Base-by-base conservation (phyloP, 192 early-diverging fungal genomes). In the Podila minutissima region DNA sequence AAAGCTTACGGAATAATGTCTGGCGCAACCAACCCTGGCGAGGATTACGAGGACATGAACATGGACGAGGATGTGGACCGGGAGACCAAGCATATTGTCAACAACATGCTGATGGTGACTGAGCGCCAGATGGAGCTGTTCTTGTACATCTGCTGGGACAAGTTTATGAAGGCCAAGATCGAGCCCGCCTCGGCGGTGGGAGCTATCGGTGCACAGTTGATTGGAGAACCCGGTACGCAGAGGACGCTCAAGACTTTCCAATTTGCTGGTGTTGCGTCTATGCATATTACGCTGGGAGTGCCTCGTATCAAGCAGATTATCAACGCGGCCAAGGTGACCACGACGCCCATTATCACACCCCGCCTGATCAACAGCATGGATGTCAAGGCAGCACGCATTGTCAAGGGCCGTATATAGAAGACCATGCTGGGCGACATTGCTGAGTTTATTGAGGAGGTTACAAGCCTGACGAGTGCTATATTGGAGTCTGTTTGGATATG, bases 221-320 rank as follows among this genome's bases (percentile, higher is more conserved):
- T 99, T 74, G 98, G 98, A 69, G 98, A 99, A 74, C 98, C 98
- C 17, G 97, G 97, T 59, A 99, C 98, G 5, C 98, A 99, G 79
- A 99, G 99, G 98, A 99, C 98, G 65, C 84, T 99, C 64, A 98
- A 98, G 86, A 97, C 98, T 83, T 99, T 99, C 94, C 98, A 99
- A 87, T 99, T 99, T 91, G 97, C 98, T 77, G 98, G 98, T 91
- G 95, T 99, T 59, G 97, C 96, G 37, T 93, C 91, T 67, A 98
- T 99, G 97, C 99, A 98, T 91, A 94, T 99, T 68, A 98, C 98
- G 6, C 92, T 98, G 77, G 98, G 98, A 89, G 98, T 99, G 58
- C 98, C 98, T 19, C 97, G 98, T 78, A 97, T 99, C 88, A 99
- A 99, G 87, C 97, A 99, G 90, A 99, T 99, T 84, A 99, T 99